Evolutionary conservation across 2,329 filamentous ascomycete genomes (phyloP).

Genomic region (Neonectria faginata): DNA sequence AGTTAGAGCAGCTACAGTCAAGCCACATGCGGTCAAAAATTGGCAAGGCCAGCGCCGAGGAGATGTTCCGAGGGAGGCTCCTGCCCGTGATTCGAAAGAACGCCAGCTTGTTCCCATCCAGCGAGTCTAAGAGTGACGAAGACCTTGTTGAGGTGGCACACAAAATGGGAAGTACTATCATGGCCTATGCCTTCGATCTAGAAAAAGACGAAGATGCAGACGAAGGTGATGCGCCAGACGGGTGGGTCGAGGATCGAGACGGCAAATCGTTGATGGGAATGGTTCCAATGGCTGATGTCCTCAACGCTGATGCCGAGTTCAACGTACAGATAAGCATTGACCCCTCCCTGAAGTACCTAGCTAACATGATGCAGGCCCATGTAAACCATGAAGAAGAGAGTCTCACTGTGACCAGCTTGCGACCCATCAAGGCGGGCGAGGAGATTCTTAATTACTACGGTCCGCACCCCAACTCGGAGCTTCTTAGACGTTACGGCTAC

Average conservation of each 20-base stretch:
- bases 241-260: conserved; percentile 74
- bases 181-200: conserved; percentile 93
- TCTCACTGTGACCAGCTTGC: conserved; percentile 78
- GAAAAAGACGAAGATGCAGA: conserved; percentile 67
- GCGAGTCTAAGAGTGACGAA: conserved; percentile 54
- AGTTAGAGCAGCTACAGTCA: conserved; percentile 79
- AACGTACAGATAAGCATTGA: conserved; percentile 66
- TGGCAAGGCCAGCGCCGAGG: conserved; percentile 77
- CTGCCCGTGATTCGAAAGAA: conserved; percentile 63
- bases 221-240: conserved; percentile 70
- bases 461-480: conserved; percentile 82
- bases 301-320: conserved; percentile 90
- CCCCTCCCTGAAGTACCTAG: neutral
- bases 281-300: conserved; percentile 89
- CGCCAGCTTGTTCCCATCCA: conserved; percentile 56
- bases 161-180: conserved; percentile 87
- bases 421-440: conserved; percentile 74
- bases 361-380: conserved; percentile 56
- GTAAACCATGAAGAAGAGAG: conserved; percentile 65
- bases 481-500: conserved; percentile 88
- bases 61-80: conserved; percentile 71
- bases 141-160: conserved; percentile 71
- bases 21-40: conserved; percentile 83
- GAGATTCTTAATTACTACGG: conserved; percentile 94
- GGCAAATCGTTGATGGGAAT: conserved; percentile 77